These are phyloP conservation scores for Eucalyptus paniculata DNA, from an alignment of 345 rosid genomes.

Conservation along the genomic window DNA sequence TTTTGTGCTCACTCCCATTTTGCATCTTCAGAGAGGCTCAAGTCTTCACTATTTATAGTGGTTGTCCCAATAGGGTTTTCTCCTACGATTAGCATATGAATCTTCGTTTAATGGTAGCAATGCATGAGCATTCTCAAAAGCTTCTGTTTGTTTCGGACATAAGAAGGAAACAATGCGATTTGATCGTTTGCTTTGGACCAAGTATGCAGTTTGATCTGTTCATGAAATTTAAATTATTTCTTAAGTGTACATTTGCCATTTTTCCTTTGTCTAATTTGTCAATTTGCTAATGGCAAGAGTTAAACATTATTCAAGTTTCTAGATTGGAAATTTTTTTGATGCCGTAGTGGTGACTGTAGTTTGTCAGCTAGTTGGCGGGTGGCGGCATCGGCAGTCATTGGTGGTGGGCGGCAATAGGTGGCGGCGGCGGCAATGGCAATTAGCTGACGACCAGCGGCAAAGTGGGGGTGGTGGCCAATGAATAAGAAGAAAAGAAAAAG, in stretches of 20 bases:
- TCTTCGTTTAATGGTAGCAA: background rate
- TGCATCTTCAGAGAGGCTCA: background rate
- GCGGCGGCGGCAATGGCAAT: rapidly evolving
- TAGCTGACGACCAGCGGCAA: rapidly evolving
- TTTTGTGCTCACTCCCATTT: background rate
- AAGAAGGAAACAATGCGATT: background rate
- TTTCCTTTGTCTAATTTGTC: background rate
- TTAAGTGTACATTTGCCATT: background rate
- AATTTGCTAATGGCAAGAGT: background rate
- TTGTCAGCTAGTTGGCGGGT: too few relatives aligned
- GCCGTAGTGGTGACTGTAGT: background rate
- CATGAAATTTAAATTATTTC: background rate
- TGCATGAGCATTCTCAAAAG: background rate
- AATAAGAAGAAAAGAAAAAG: too few relatives aligned
- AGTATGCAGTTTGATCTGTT: background rate
- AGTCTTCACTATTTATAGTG: background rate
- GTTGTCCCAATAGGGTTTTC: slow-evolving; percentile 14
- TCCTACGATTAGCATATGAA: background rate
- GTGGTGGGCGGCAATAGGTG: too few relatives aligned
- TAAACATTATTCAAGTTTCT: background rate
- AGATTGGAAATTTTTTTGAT: background rate
- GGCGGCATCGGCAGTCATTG: rapidly evolving
- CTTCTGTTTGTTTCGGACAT: background rate
- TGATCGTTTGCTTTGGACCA: background rate
- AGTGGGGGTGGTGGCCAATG: rapidly evolving